A percentile compares a stretch with the other conserved stretches of the same genome.
Conservation (phyloP, 306 rosid species). For the Acacia confusa region DNA sequence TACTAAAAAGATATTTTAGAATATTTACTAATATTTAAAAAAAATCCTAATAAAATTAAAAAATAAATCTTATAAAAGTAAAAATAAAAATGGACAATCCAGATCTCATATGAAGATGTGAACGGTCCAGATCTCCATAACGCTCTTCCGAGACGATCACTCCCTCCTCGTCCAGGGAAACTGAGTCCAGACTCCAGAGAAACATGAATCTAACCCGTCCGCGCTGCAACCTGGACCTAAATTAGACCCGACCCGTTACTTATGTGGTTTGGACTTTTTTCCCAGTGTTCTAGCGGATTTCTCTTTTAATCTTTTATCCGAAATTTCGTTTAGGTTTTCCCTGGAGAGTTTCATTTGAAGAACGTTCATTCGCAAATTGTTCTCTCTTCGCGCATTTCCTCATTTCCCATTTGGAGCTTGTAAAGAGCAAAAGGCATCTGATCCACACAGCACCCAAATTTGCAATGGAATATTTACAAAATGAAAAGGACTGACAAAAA, state of each 20-base stretch:
- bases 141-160: no score
- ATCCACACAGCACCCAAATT: neutral
- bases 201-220: neutral
- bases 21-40: no score
- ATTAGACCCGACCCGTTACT: conserved; percentile 14
- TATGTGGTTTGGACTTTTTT: no score
- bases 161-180: no score
- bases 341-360: conserved; percentile 3
- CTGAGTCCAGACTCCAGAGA: no score
- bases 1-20: no score
- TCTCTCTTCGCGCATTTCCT: neutral
- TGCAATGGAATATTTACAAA: neutral
- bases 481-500: neutral
- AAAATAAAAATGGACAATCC: no score
- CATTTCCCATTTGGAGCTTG: conserved; percentile 1
- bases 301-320: neutral
- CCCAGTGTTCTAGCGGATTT: neutral
- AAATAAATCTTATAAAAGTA: no score
- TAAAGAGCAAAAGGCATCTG: neutral
- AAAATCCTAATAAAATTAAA: no score
- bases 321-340: neutral
- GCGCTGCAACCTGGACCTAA: neutral
- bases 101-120: no score
- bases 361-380: conserved; percentile 5
- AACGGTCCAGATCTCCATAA: no score